Evolutionary conservation across 345 rosid species (phyloP), one percentile per base, ranked within the genome.

Genomic region (Nephelium lappaceum): DNA sequence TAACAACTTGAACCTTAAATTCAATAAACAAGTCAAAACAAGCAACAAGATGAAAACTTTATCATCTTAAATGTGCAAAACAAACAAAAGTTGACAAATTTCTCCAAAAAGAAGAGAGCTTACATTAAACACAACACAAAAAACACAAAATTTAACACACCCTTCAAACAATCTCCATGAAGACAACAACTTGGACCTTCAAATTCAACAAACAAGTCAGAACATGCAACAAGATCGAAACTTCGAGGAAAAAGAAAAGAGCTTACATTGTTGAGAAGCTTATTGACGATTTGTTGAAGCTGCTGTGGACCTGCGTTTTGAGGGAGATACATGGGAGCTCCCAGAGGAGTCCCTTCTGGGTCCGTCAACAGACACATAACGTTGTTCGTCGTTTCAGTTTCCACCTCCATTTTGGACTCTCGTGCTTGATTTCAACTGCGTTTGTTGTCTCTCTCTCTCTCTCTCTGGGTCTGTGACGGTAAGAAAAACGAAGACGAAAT

Each of bases 331-430:
- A 92, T 81, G 36, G 97, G 82, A 77, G 93, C 88, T 23, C 96
- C 98, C 14, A 93, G 78, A 2, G 87, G 74, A 24, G 74, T 83
- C 74, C 97, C 98, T 77, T 93, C 99, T 7, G 95, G 92, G 84
- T 93, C 98, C 38, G 91, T 84, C 78, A 96, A 86, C 25, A 89
- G 87, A 83, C 98, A 91, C 92, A 94, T 89, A 58, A 96, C 95
- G 39, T 86, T 90, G 83, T 89, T 92, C 47, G 82, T 75, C 72
- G 76, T 57, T 43, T 74, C 85, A 3, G 83, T 83, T 39, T 72
- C 90, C 81, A 85, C 73, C 64, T 81, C 84, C 87, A 86, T 88
- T 75, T 47, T 76, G 51, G 43, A 11, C n/a, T 11, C 47, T 66
- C 10, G 57, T 53, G 6, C 1, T 39, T 14, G 27, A 60, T 21